Evolutionary conservation across 2,329 filamentous ascomycete species (phyloP).

Genomic region (Aspergillus uvarum): DNA sequence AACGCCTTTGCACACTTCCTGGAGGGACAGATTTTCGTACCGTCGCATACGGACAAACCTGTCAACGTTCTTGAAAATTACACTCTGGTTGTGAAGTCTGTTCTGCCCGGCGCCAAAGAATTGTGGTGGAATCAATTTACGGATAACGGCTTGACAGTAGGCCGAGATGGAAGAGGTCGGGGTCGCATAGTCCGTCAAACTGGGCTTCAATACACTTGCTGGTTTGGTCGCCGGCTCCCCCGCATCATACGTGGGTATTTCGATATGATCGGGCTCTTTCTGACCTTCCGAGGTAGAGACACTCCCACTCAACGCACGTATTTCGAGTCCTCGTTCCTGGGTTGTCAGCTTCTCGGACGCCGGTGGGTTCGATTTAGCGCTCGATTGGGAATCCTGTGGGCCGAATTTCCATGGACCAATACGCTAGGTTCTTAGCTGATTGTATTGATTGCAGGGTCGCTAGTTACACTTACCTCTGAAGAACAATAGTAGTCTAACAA

Average conservation of each 20-base stretch:
- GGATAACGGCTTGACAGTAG: conserved; percentile 77
- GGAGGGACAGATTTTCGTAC: conserved; percentile 77
- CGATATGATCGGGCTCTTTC: background rate
- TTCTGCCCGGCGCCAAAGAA: conserved; percentile 68
- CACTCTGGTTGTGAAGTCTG: conserved; percentile 59
- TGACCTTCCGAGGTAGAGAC: background rate
- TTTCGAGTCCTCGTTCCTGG: conserved; percentile 21
- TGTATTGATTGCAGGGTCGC: too few relatives aligned
- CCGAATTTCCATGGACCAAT: conserved; percentile 26
- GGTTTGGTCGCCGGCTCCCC: conserved; percentile 6
- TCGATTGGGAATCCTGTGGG: conserved; percentile 11
- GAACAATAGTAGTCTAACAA: conserved; percentile 82
- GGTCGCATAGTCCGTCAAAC: conserved; percentile 67
- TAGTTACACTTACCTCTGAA: conserved; percentile 38
- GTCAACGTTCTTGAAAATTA: conserved; percentile 69
- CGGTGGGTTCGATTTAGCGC: conserved; percentile 14
- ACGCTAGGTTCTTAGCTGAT: conserved; percentile 21
- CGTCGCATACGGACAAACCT: conserved; percentile 73
- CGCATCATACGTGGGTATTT: conserved; percentile 7
- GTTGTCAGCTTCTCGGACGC: conserved; percentile 25
- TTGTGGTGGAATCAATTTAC: conserved; percentile 68
- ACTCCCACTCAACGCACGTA: background rate
- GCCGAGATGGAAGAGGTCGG: conserved; percentile 70
- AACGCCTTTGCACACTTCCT: conserved; percentile 72
- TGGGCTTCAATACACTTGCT: conserved; percentile 23